Evolutionary conservation across 306 rosid genomes (phyloP), one percentile per base, ranked within the genome.

Genomic region (Echinosophora koreensis): DNA sequence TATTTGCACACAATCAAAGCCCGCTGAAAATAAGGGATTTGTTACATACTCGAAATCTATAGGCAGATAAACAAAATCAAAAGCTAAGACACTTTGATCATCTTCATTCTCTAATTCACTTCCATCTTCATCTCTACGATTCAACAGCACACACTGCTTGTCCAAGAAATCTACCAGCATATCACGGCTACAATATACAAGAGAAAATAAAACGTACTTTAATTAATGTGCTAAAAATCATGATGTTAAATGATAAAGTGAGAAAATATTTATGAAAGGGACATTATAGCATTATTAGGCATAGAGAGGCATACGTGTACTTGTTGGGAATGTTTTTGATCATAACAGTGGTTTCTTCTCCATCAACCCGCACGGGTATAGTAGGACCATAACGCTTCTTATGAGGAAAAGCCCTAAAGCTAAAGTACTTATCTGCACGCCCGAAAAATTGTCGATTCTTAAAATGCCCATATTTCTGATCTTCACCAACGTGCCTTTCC

Each of bases 41-140:
- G 22, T 5, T 5, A 0, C 73, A 5, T 73, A 88, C 93, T n/a
- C 16, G 82, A 90, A 92, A 70, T 90, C 97, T 4, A 92, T 87
- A 0, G 97, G 97, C 46, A 92, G 66, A 50, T 92, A 92, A 0
- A 90, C 47, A 38, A 88, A 82, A 71, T 92, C 93, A 68, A 78
- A 88, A 0, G 92, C 88, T 2, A 83, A 77, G 5, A n/a, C 10
- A 0, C 0, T 6, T 0, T 13, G 2, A 6, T 66, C 81, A 35
- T 28, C 83, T 1, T 5, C 67, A 1, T 10, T 37, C 0, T 11
- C 46, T 3, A 22, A 22, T 22, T 32, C 35, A 1, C 2, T 6
- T 8, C 5, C 49, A 11, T 60, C 15, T 4, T 18, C 22, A 22
- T 22, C 59, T 2, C 50, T 47, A 0, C 8, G 3, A 41, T 89